Evolutionary conservation across 305 asterid genomes (phyloP), one percentile per base, ranked within the genome.

Genomic region (Euphrasia arctica): DNA sequence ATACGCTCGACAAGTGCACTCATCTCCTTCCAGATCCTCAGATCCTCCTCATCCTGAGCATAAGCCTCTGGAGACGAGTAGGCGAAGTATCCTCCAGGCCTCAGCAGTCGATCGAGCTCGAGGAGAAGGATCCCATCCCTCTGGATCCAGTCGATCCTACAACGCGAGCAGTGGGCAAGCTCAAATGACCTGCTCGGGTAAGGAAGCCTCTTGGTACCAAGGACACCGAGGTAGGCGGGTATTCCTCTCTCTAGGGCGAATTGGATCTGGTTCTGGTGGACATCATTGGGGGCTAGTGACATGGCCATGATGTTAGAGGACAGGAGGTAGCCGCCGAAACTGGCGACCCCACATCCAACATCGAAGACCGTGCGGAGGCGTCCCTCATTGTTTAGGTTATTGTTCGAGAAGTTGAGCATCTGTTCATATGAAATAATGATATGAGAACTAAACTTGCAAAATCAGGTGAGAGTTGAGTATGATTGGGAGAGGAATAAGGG

Each of bases 231-330:
- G 65, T 73, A 85, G 62, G 95, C 96, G 9, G 95, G 96, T 57
- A 89, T 87, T 69, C 96, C 96, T 79, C 96, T 83, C 76, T 89
- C 95, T 43, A 89, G 62, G 43, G 96, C 96, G 74, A 89, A 89
- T 62, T 89, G 96, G 76, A 89, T 89, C 73, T 89, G 96, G 70
- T 89, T 89, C 70, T 89, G 95, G 80, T 89, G 96, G 64, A 89
- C 96, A 60, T 89, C 96, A 48, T 89, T 89, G 1, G 96, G 96
- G 54, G 96, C 96, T 58, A 89, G 72, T 55, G 95, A 89, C 96
- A 89, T 87, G 32, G 96, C 63, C 64, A 89, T 70, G 63, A 89
- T 83, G 62, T 83, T 79, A 5, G 95, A 89, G 29, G 95, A 75
- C 47, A 89, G 91, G 63, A 89, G 95, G 77, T 87, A 89, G 51